Evolutionary conservation across 2,329 filamentous ascomycete species (phyloP).

Genomic region (Raffaelea arxii): DNA sequence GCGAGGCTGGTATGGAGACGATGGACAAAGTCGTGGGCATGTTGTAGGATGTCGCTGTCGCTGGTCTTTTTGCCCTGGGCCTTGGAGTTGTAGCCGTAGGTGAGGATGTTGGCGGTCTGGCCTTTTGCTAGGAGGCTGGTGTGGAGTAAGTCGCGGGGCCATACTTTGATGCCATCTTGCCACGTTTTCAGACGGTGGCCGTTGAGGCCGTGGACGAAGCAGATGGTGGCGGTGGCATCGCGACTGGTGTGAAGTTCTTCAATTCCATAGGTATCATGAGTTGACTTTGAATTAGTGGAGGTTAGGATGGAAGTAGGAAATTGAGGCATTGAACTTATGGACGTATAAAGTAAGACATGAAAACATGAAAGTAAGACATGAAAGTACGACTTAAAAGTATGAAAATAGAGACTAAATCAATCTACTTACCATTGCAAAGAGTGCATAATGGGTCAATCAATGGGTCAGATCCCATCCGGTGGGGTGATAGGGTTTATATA

Average conservation of each 20-base stretch:
- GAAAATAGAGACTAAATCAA: no score
- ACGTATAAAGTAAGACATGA: no score
- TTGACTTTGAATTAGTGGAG: background rate
- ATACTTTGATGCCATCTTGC: conserved; percentile 43
- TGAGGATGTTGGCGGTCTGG: conserved; percentile 53
- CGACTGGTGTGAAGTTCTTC: conserved; percentile 48
- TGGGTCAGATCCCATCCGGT: no score
- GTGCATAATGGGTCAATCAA: no score
- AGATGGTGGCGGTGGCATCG: conserved; percentile 51
- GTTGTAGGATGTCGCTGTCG: conserved; percentile 59
- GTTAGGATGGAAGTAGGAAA: background rate
- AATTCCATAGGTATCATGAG: conserved; percentile 41
- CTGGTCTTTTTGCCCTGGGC: conserved; percentile 40
- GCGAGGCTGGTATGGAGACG: conserved; percentile 52
- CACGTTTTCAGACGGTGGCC: conserved; percentile 57
- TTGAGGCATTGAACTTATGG: no score
- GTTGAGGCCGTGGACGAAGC: conserved; percentile 63
- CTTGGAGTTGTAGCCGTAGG: conserved; percentile 68
- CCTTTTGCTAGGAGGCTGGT: conserved; percentile 44
- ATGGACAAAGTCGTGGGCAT: conserved; percentile 61
- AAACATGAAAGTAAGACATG: no score
- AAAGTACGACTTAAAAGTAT: no score
- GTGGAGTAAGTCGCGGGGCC: conserved; percentile 60
- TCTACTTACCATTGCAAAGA: no score
- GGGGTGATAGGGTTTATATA: no score